Conservation (phyloP, 108 stramenopile species). For the Phaeodactylum tricornutum region DNA sequence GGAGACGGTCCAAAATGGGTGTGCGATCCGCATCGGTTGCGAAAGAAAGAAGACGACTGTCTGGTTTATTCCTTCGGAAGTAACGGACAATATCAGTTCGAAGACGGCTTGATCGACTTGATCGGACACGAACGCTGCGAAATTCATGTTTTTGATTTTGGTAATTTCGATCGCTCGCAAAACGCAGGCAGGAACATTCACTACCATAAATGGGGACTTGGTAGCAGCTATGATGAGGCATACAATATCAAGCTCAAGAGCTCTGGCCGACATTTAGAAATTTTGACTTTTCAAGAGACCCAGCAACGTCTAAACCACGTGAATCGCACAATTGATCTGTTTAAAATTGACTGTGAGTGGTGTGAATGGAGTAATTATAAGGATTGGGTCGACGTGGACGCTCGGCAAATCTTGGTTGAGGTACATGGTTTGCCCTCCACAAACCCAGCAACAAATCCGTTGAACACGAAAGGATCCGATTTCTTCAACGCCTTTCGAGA, state of each 20-base stretch:
- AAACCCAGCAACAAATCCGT: too few relatives aligned
- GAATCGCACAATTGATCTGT: conserved; percentile 40
- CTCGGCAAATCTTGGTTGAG: conserved; percentile 34
- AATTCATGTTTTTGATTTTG: conserved; percentile 52
- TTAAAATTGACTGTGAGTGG: conserved; percentile 64
- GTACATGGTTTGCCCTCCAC: too few relatives aligned
- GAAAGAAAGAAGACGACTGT: conserved; percentile 11
- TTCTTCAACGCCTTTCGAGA: too few relatives aligned
- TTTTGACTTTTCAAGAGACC: conserved; percentile 28
- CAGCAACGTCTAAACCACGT: conserved; percentile 39
- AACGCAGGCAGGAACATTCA: conserved; percentile 22
- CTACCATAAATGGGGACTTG: conserved; percentile 51
- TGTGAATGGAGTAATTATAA: conserved; percentile 38
- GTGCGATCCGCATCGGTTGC: conserved; percentile 17
- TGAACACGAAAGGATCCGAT: too few relatives aligned
- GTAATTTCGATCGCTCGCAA: conserved; percentile 10
- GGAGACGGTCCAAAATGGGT: conserved; percentile 64
- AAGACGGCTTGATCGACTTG: conserved; percentile 26
- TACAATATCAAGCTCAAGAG: too few relatives aligned
- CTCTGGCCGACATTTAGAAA: too few relatives aligned
- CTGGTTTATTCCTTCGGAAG: conserved; percentile 47
- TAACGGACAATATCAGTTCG: conserved; percentile 34
- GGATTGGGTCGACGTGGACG: conserved; percentile 23
- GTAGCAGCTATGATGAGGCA: conserved; percentile 4
- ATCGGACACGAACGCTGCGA: conserved; percentile 31